Percentiles rank a stretch among this genome's conserved stretches.
Evolutionary conservation across 75 land plant species (phyloP).

Genomic region (Pseudotsuga menziesii): DNA sequence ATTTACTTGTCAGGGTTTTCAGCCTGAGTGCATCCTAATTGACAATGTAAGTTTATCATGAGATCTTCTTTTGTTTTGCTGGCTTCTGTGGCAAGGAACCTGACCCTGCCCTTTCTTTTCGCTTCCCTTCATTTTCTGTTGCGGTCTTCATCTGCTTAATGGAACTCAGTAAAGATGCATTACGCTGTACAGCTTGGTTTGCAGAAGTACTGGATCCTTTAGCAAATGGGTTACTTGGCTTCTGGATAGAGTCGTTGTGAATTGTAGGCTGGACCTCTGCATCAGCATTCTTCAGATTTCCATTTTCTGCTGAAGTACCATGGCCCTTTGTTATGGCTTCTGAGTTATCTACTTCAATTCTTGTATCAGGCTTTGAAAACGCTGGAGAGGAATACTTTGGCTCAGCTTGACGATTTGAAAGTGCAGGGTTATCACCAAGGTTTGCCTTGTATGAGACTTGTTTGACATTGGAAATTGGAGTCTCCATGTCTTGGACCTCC

Average conservation of each 20-base stretch:
- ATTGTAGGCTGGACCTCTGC: constrained; percentile 1
- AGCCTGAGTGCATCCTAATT: neutral
- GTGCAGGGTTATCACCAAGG: neutral
- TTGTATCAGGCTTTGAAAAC: neutral
- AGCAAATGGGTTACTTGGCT: constrained; percentile 34
- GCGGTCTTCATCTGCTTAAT: constrained; percentile 38
- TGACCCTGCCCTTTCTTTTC: constrained; percentile 4
- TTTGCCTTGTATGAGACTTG: neutral
- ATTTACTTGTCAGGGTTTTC: neutral
- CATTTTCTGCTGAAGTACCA: neutral
- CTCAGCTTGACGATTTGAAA: constrained; percentile 11
- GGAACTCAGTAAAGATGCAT: constrained; percentile 39
- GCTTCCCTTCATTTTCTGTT: constrained; percentile 12
- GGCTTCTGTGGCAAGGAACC: neutral
- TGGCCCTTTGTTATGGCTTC: neutral
- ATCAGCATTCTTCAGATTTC: neutral
- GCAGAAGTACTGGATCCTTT: constrained; percentile 21
- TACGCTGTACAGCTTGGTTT: constrained; percentile 17
- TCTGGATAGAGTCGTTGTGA: constrained; percentile 5
- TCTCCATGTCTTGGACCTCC: neutral
- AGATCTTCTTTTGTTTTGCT: constrained; percentile 5
- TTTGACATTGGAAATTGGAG: neutral
- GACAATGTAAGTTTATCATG: too few species aligned
- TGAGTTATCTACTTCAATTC: neutral
- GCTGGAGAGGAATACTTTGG: neutral